These are phyloP conservation scores for Hermanozyma aechmeae DNA, from an alignment of 805 yeast species.

Conservation along the genomic window DNA sequence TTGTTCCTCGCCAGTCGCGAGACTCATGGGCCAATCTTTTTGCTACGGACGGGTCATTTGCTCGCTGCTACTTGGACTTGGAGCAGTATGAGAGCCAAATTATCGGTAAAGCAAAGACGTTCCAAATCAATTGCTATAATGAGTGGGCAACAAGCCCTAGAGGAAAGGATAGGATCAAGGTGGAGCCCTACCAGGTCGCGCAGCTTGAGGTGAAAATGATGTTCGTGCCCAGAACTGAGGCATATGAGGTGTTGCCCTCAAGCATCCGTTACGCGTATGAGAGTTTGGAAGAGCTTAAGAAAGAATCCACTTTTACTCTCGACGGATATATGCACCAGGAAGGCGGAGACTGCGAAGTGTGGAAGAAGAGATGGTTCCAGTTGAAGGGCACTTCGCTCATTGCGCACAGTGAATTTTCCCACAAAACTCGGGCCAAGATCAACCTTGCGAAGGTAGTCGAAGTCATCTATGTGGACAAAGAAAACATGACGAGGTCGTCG, in stretches of 20 bases:
- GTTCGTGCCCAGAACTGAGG: slow-evolving; percentile 54
- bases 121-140: slow-evolving; percentile 57
- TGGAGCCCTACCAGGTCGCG: slow-evolving; percentile 53
- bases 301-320: slow-evolving; percentile 17
- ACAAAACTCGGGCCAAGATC: slow-evolving; percentile 65
- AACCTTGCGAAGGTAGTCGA: slow-evolving; percentile 62
- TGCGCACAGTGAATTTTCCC: slow-evolving; percentile 66
- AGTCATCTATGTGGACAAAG: slow-evolving; percentile 36
- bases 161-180: slow-evolving; percentile 20
- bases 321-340: slow-evolving; percentile 79
- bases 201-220: slow-evolving; percentile 59
- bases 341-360: slow-evolving; percentile 78
- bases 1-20: slow-evolving; percentile 39
- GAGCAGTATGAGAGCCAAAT: slow-evolving; percentile 47
- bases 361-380: slow-evolving; percentile 69
- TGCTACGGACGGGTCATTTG: slow-evolving; percentile 88
- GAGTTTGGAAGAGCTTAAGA: slow-evolving; percentile 20
- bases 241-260: slow-evolving; percentile 57
- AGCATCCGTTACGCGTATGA: slow-evolving; percentile 45
- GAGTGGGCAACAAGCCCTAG: slow-evolving; percentile 58
- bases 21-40: slow-evolving; percentile 58
- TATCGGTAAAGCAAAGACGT: slow-evolving; percentile 42
- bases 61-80: slow-evolving; percentile 61
- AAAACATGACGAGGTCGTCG: slow-evolving; percentile 16
- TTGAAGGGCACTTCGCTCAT: slow-evolving; percentile 62